These are phyloP conservation scores for Jamesozyma piceae DNA, from an alignment of 805 yeast species.

Conservation along the genomic window DNA sequence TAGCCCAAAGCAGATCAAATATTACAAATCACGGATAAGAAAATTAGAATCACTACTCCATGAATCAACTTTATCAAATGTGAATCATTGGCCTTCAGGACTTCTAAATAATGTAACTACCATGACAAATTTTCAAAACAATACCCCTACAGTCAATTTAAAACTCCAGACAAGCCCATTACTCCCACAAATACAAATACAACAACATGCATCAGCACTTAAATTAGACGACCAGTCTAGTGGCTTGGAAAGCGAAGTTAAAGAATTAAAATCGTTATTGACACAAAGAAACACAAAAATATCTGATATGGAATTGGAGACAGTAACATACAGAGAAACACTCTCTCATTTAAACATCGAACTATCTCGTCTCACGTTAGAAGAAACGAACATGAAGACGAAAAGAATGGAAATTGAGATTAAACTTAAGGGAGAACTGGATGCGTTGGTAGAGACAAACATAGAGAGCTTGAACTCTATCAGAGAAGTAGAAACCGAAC, in stretches of 20 bases:
- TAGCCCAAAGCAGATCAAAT: constrained; percentile 2
- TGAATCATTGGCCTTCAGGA: constrained; percentile 39
- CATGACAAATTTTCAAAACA: neutral
- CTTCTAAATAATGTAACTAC: constrained; percentile 18
- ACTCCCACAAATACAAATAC: neutral
- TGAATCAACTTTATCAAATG: constrained; percentile 54
- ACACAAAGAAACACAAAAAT: constrained; percentile 5
- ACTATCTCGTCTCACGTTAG: constrained; percentile 20
- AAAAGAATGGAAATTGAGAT: neutral
- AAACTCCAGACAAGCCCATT: neutral
- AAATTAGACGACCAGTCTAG: neutral
- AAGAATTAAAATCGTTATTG: neutral
- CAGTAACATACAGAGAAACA: constrained; percentile 25
- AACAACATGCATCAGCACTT: no score
- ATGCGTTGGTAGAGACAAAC: neutral
- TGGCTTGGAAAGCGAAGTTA: neutral
- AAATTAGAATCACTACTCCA: constrained; percentile 71
- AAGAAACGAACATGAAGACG: constrained; percentile 3
- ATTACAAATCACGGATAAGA: constrained; percentile 58
- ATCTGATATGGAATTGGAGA: constrained; percentile 20
- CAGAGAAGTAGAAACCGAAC: neutral
- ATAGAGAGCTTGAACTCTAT: neutral
- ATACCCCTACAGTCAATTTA: neutral
- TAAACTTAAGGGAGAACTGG: neutral
- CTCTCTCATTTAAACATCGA: constrained; percentile 21